These are phyloP conservation scores for Ilex aquifolium DNA, from an alignment of 257 asterid species.

Conservation along the genomic window DNA sequence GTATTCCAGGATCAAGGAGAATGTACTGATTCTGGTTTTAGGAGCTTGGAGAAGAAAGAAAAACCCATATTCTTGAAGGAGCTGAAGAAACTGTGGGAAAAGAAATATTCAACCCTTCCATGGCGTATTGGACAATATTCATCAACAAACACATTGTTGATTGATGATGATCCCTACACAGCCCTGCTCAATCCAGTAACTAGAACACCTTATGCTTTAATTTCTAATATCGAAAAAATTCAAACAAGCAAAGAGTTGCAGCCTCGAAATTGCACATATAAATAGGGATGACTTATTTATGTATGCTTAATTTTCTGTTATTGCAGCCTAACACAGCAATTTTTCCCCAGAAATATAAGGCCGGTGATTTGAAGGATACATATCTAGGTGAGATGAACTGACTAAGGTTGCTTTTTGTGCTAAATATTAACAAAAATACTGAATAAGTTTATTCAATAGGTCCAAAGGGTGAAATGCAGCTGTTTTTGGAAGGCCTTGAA, in stretches of 20 bases:
- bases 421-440: too few relatives aligned
- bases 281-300: too few relatives aligned
- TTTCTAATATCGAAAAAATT: too few relatives aligned
- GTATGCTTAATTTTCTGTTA: too few relatives aligned
- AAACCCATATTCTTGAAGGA: constrained; percentile 55
- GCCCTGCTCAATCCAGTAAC: constrained; percentile 45
- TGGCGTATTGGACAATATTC: constrained; percentile 28
- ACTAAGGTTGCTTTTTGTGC: not conserved
- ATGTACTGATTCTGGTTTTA: constrained; percentile 36
- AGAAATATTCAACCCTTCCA: constrained; percentile 1
- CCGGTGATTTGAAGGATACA: constrained; percentile 20
- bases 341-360: constrained; percentile 38
- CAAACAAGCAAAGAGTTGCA: too few relatives aligned
- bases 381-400: constrained; percentile 24
- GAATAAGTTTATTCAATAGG: constrained; percentile 10
- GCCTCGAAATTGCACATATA: too few relatives aligned
- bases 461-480: constrained; percentile 28
- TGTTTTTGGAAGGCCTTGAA: constrained; percentile 31
- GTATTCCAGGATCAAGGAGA: constrained; percentile 37
- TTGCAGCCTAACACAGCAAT: constrained; percentile 50
- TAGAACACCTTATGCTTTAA: not conserved
- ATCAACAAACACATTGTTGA: constrained; percentile 39
- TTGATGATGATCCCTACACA: constrained; percentile 47
- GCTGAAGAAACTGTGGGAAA: constrained; percentile 36
- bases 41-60: constrained; percentile 18